Percentiles rank a stretch among this genome's conserved stretches.
phyloP scores from a whole-genome alignment of 371 early-diverging fungal species.

The Synchytrium microbalum region DNA sequence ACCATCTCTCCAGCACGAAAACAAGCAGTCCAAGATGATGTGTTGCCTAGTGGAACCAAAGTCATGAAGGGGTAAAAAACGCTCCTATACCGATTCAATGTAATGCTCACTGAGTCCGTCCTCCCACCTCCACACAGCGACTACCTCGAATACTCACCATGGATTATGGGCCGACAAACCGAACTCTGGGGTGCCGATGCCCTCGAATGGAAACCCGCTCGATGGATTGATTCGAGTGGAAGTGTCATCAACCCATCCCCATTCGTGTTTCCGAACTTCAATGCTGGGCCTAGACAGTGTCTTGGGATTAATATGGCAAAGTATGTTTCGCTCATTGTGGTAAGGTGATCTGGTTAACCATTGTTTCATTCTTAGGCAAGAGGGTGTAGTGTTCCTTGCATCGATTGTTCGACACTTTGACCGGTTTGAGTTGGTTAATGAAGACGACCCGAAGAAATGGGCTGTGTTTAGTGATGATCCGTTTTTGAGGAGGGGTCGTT shows the following conservation, averaged over 20 bases:
- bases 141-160: slow-evolving; percentile 26
- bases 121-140: too few relatives aligned
- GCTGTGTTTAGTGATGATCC: not conserved
- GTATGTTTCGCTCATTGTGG: too few relatives aligned
- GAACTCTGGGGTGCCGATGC: not conserved
- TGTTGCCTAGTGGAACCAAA: slow-evolving; percentile 55
- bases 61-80: slow-evolving; percentile 54
- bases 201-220: not conserved
- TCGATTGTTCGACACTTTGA: not conserved
- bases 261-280: not conserved
- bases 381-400: not conserved
- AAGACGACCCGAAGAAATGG: not conserved
- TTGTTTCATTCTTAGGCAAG: too few relatives aligned
- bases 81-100: too few relatives aligned
- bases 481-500: not conserved
- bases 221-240: not conserved
- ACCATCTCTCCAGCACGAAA: slow-evolving; percentile 23
- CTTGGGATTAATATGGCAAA: not conserved
- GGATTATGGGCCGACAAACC: not conserved
- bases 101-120: too few relatives aligned
- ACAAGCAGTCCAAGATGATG: slow-evolving; percentile 50
- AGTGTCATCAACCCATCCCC: not conserved
- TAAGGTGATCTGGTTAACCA: too few relatives aligned
- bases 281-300: not conserved
- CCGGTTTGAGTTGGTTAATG: not conserved